phyloP scores from a whole-genome alignment of 2,329 filamentous ascomycete genomes.

The Exophiala oligosperma region DNA sequence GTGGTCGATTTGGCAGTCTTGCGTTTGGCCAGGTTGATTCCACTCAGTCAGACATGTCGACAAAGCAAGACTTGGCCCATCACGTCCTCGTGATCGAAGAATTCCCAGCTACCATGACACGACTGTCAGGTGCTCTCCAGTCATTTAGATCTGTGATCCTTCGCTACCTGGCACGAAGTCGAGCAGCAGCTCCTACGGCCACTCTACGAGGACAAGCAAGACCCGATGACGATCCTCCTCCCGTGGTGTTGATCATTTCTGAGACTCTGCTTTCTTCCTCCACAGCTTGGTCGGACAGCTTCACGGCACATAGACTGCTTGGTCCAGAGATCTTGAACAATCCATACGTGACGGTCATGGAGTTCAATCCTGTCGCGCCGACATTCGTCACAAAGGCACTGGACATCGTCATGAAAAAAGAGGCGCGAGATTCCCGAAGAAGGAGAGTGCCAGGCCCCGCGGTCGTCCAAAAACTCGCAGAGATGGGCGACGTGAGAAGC shows the following conservation, averaged over 20 bases:
- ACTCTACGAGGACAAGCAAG: slow-evolving; percentile 36
- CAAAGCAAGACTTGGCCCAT: slow-evolving; percentile 32
- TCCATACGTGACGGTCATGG: slow-evolving; percentile 74
- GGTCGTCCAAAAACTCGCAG: slow-evolving; percentile 76
- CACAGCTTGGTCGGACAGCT: slow-evolving; percentile 81
- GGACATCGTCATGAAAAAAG: slow-evolving; percentile 78
- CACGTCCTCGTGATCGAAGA: slow-evolving; percentile 75
- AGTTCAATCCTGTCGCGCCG: slow-evolving; percentile 90
- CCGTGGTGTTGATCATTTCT: slow-evolving; percentile 86
- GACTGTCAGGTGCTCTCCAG: slow-evolving; percentile 62
- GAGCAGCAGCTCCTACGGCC: slow-evolving; percentile 57
- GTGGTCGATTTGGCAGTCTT: slow-evolving; percentile 76
- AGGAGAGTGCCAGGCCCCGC: slow-evolving; percentile 73
- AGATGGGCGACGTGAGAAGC: slow-evolving; percentile 87
- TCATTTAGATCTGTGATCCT: slow-evolving; percentile 75
- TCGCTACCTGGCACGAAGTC: slow-evolving; percentile 70
- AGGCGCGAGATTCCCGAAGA: slow-evolving; percentile 75
- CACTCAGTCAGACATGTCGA: slow-evolving; percentile 3
- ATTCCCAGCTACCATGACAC: slow-evolving; percentile 73
- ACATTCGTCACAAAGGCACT: slow-evolving; percentile 83
- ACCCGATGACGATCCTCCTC: slow-evolving; percentile 55
- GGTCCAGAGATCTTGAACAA: slow-evolving; percentile 84
- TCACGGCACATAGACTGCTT: slow-evolving; percentile 86
- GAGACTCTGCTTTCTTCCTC: slow-evolving; percentile 86
- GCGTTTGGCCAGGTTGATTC: slow-evolving; percentile 41